Base-by-base conservation (phyloP, 2,329 filamentous ascomycete species). In the Cercospora zeina region DNA sequence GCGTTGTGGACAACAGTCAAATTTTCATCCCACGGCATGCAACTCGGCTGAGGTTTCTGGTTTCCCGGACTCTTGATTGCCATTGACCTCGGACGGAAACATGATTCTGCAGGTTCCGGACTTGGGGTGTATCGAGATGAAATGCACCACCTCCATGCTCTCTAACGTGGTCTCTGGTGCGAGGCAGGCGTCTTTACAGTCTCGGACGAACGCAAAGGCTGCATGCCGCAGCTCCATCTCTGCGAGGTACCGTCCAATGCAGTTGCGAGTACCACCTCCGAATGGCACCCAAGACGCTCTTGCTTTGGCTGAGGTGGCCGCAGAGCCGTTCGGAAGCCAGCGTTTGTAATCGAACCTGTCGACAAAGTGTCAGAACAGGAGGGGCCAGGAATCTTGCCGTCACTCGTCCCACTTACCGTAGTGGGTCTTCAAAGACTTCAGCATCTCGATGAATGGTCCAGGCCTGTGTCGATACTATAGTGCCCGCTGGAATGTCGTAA, bases 131-230 rank as follows among this genome's bases (percentile, higher is more conserved):
- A 71, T 68, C 10, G 72, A 34, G 59, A 73, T 73, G 57, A 65
- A 70, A 57, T 73, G 71, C 56, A 69, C 60, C 34, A 70, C 56
- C 37, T 69, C 65, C 71, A 72, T 74, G 21, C 62, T 64, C 45
- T 67, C 60, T 2, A 24, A 45, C 3, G 69, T 72, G 11, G 70
- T 68, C 4, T 59, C 59, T 5, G 64, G 34, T n/a, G 65, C 66
- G 9, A 73, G 53, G 16, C 47, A 59, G 1, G 67, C 70, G 8
- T 63, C 66, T 8, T 47, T 57, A 16, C 63, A 69, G 24, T 65
- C 53, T 7, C 67, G 51, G 53, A 73, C 70, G 60, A 72, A 74
- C n/a, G 61, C 55, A 1, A 67, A 66, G 7, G 65, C 57, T 4
- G 65, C 67, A 4, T 69, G 57, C 8, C 67, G 58, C 34, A 74